Base-by-base conservation (phyloP, 257 asterid species). In the Solanum infundibuliforme region DNA sequence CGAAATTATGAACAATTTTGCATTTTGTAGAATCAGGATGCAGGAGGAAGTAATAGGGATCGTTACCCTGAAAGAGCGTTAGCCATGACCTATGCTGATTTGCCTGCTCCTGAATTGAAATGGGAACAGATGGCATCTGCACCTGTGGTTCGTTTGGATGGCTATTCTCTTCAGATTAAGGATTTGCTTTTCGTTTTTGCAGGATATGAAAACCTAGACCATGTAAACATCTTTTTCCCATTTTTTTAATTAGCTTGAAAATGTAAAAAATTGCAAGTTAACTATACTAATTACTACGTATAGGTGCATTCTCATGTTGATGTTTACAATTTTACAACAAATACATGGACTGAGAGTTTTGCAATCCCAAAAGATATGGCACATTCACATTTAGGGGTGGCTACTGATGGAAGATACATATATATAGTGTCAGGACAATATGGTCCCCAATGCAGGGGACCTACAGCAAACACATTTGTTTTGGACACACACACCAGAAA, bases 121-220 rank as follows among this genome's bases (percentile, higher is more conserved):
- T 95, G 98, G 98, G 98, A 95, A 90, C 91, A 93, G 87, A 95
- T 93, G 98, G 89, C 95, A 52, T 85, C 95, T 32, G 95, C 98
- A 3, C 98, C 98, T 27, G 98, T 93, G 65, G 96, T 96, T 7
- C 96, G 98, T 69, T 92, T 95, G 91, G 98, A 95, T 91, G 98
- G 98, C 10, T 91, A 82, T 39, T 93, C 98, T 3, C 43, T 93
- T 85, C 98, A 95, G 93, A 94, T 94, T 16, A 86, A 91, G 35
- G 90, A 95, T 90, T 92, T 92, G 39, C 89, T 95, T 39, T 94
- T 91, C 34, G 95, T 93, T 27, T 94, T 95, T 86, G 89, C 92
- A 3, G 98, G 98, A 84, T 95, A 89, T 85, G 93, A 92, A 88
- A 87, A 89, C 86, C 90, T 95, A 12, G 94, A 95, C 84, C 88